A percentile compares a stretch with the other conserved stretches of the same genome.
Evolutionary conservation across 2,329 filamentous ascomycete genomes (phyloP).

Genomic region (Madurella fahalii): DNA sequence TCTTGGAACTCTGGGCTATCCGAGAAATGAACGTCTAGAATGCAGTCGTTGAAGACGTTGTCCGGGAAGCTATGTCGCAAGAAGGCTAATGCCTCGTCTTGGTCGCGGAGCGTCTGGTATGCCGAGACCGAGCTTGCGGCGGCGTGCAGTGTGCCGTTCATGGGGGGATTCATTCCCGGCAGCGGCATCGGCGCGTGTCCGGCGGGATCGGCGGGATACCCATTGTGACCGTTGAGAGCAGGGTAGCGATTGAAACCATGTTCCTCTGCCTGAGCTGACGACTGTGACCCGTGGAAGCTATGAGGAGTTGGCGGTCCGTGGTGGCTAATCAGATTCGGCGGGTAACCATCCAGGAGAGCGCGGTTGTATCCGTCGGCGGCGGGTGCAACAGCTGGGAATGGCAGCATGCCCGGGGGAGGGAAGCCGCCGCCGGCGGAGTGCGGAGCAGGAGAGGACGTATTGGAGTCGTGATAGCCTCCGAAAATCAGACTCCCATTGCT

Average conservation of each 20-base stretch:
- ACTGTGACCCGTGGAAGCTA: constrained; percentile 60
- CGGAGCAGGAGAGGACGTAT: constrained; percentile 55
- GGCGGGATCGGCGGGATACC: constrained; percentile 8
- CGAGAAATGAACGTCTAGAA: constrained; percentile 42
- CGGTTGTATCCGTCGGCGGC: constrained; percentile 28
- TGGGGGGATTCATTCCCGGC: constrained; percentile 10
- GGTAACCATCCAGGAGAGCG: constrained; percentile 33
- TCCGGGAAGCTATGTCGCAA: constrained; percentile 17
- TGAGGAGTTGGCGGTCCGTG: constrained; percentile 55
- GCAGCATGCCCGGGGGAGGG: constrained; percentile 45
- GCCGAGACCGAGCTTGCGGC: not conserved
- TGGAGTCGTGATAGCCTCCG: constrained; percentile 51
- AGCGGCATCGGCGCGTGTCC: constrained; percentile 8
- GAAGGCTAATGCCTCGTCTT: constrained; percentile 19
- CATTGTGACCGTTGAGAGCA: constrained; percentile 18
- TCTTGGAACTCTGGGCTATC: constrained; percentile 18
- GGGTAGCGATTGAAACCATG: constrained; percentile 35
- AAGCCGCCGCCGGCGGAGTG: constrained; percentile 42
- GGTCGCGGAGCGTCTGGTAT: constrained; percentile 13
- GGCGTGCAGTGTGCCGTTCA: constrained; percentile 10
- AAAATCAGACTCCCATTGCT: constrained; percentile 56
- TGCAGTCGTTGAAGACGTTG: constrained; percentile 40
- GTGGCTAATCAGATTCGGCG: constrained; percentile 35
- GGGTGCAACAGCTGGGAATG: constrained; percentile 19
- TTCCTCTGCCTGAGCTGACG: constrained; percentile 44